Evolutionary conservation across 306 rosid genomes (phyloP), one percentile per base, ranked within the genome.

Genomic region (Dalbergia oliveri): DNA sequence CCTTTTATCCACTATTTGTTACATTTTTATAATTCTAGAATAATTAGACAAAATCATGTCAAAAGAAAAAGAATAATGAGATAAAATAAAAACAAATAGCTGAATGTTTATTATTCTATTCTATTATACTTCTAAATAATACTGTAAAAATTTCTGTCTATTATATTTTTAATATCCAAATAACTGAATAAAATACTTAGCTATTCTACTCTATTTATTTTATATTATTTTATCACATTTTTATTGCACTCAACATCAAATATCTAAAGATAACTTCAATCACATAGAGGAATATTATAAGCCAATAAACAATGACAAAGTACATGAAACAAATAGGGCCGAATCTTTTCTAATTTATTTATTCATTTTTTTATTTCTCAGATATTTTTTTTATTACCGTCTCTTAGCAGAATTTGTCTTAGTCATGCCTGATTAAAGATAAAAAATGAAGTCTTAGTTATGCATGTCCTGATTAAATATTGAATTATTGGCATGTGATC

Each of bases 251-350:
- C 18, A 5, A 2, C 16, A 13, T 6, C 6, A 13, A 50, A 50
- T 50, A 50, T 50, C 57, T 5, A 13, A 50, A 50, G 16, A 50
- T 50, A 13, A 50, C 57, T 50, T 12, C 13, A 50, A 50, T 50
- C 57, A 50, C 16, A 12, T 5, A 13, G 57, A 50, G 16, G 57
- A 50, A 50, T 50, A 50, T 50, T 13, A 13, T 50, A 50, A 50
- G 5, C 57, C 57, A 12, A 50, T 13, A 50, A 50, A 50, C 13
- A 50, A 50, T 50, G 57, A 50, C 57, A 50, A 50, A 50, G 57
- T 50, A 50, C 5, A 50, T 50, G 18, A 64, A 64, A 64, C 49
- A 64, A 64, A 64, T 39, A 65, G 70, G 71, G 16, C 51, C 51
- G 45, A 66, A n/a, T 39, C 53, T 39, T 41, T 66, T 66, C 8